Percentiles rank a stretch among this genome's conserved stretches.
These are phyloP conservation scores for Platismatia glauca DNA, from an alignment of 495 filamentous ascomycete genomes.

Conservation along the genomic window DNA sequence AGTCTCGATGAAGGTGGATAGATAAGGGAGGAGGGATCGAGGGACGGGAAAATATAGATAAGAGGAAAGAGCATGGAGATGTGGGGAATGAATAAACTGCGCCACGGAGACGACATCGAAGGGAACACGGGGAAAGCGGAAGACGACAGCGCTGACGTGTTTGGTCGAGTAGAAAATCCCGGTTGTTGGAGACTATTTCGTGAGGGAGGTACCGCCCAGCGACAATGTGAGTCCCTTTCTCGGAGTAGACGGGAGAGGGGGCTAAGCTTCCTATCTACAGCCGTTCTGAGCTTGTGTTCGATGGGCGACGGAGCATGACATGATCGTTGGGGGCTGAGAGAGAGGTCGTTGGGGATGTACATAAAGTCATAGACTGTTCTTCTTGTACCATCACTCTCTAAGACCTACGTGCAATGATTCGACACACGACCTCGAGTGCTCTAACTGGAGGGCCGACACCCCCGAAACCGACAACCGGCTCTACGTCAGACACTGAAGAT, in stretches of 20 bases:
- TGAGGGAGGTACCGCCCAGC: conserved; percentile 21
- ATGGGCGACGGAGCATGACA: neutral
- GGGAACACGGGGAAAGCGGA: neutral
- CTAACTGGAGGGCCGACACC: neutral
- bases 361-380: neutral
- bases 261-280: neutral
- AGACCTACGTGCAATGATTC: neutral
- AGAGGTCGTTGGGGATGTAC: neutral
- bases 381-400: neutral
- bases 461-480: neutral
- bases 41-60: neutral
- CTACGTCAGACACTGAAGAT: neutral
- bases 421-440: neutral
- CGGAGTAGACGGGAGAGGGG: neutral
- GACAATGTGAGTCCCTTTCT: conserved; percentile 21
- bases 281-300: neutral
- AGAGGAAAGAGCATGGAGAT: neutral
- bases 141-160: neutral
- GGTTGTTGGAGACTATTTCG: conserved; percentile 23
- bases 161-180: conserved; percentile 20
- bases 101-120: neutral
- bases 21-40: no score
- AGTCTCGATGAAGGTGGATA: neutral
- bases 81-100: neutral
- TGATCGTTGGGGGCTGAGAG: neutral